Conservation (phyloP, 768 basidiomycete genomes). For the Tulasnella sp. region DNA sequence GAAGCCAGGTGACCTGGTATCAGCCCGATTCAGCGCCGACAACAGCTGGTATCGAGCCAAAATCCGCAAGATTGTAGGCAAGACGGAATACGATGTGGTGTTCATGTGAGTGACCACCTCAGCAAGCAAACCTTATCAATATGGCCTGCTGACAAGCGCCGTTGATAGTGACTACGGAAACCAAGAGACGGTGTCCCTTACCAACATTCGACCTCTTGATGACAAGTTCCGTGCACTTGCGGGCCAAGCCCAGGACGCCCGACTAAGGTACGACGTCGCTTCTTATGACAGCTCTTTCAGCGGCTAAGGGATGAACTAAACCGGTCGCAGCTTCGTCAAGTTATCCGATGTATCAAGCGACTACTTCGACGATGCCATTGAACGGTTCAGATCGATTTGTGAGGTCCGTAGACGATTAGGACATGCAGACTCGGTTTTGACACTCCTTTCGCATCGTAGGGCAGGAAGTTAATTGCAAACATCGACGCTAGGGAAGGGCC, state of each 20-base stretch:
- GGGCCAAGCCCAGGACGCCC: constrained; percentile 78
- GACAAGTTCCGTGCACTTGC: constrained; percentile 81
- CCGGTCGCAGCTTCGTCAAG: constrained; percentile 64
- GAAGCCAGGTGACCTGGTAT: constrained; percentile 80
- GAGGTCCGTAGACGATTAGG: constrained; percentile 38
- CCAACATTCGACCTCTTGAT: constrained; percentile 73
- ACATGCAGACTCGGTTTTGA: background rate
- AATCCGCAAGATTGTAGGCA: constrained; percentile 76
- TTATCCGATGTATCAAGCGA: constrained; percentile 75
- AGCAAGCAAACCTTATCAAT: background rate
- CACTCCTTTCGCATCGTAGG: constrained; percentile 31
- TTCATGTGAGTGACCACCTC: constrained; percentile 48
- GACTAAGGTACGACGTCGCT: constrained; percentile 55
- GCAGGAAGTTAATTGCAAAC: constrained; percentile 95
- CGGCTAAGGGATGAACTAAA: background rate
- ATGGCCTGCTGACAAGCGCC: background rate
- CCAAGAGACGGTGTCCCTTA: constrained; percentile 75
- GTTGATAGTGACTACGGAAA: constrained; percentile 73
- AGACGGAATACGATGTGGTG: constrained; percentile 89
- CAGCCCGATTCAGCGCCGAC: constrained; percentile 44
- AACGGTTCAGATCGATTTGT: constrained; percentile 75
- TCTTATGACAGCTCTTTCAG: background rate
- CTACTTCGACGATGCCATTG: constrained; percentile 75
- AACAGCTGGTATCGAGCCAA: constrained; percentile 94
- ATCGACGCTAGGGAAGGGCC: constrained; percentile 77